Base-by-base conservation (phyloP, 2,329 filamentous ascomycete species). In the Pyrenophora seminiperda region DNA sequence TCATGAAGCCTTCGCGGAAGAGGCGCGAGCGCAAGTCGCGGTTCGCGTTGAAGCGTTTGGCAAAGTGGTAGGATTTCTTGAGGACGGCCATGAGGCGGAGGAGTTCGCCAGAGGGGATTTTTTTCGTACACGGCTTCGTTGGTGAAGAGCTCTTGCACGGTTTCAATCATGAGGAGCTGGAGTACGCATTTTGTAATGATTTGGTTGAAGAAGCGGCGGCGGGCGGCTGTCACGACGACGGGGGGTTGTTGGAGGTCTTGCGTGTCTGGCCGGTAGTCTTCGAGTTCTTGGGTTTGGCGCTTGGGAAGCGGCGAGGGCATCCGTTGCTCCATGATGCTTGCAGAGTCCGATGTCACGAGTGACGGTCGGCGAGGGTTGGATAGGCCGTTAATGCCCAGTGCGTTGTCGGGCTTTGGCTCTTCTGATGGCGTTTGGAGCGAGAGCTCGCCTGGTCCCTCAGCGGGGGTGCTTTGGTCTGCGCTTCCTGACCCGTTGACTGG, bases 1-100 rank as follows among this genome's bases (percentile, higher is more conserved):
- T 96, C 94, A 99, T 99, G 80, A 99, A 99, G 0, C 95, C 94
- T 72, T 99, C 94, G 41, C 91, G 83, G 91, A 95, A 99, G 14
- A 99, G 81, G 14, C 90, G 85, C 82, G 96, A 96, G 37, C 94
- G 86, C 30, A 99, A 80, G 61, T 97, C 94, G 75, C 96, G 96
- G 76, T 99, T 92, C 57, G 91, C 91, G 73, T 99, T 99, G 81
- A 99, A 99, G 63, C 88, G 89, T 67, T 95, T 92, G 36, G 95
- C 94, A 63, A 99, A 99, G 52, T 95, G 86, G 76, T 96, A 99
- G 20, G 89, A 94, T 70, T 95, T 94, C 76, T 99, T 99, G 22
- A 99, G 81, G 1, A 99, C 81, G 1, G 84, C 85, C 95, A 99
- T 99, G 11, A 99, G 81, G 2, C 92, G 87, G 15, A 99, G 81